A percentile compares a stretch with the other conserved stretches of the same genome.
Evolutionary conservation across 2,329 filamentous ascomycete genomes (phyloP).

Genomic region (Podosphaera xanthii): DNA sequence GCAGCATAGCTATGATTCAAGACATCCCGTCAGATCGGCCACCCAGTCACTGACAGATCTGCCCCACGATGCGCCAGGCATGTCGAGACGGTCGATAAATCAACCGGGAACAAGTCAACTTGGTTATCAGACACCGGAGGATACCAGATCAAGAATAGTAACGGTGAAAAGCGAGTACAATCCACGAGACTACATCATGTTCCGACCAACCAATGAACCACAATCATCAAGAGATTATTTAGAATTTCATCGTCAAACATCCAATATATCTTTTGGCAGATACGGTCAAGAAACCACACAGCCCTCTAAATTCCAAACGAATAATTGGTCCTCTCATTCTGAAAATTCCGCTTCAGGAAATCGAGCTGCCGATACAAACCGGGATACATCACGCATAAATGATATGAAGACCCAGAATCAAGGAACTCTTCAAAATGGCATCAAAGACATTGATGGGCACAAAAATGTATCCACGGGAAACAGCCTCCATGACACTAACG

Average conservation of each 20-base stretch:
- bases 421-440: too few species aligned
- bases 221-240: neutral
- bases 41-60: neutral
- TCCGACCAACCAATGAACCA: neutral
- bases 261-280: neutral
- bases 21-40: neutral
- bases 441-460: too few species aligned
- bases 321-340: too few species aligned
- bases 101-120: too few species aligned
- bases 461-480: too few species aligned
- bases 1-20: neutral
- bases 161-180: neutral
- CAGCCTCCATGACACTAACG: too few species aligned
- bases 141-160: neutral
- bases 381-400: too few species aligned
- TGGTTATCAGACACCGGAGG: neutral
- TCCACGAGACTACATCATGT: neutral
- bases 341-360: too few species aligned
- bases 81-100: neutral
- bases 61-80: neutral
- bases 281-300: neutral
- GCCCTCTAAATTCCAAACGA: too few species aligned
- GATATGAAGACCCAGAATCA: too few species aligned
- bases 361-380: too few species aligned
- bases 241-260: neutral